Evolutionary conservation across 345 rosid species (phyloP), one percentile per base, ranked within the genome.

Genomic region (Triadica sebifera): DNA sequence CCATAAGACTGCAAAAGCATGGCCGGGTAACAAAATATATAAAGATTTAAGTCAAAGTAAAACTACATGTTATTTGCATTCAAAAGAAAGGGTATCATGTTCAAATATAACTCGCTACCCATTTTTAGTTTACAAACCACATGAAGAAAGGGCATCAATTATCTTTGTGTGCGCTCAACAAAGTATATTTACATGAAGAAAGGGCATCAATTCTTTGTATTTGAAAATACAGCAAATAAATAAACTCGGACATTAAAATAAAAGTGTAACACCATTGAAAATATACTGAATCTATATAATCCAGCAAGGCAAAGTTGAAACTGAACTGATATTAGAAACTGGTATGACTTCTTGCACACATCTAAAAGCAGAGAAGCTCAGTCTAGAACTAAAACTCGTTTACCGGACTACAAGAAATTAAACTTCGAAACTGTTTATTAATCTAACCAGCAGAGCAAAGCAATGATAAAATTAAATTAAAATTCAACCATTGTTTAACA

Each of bases 181-280:
- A n/a, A n/a, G n/a, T n/a, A 46, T 77, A 79, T 50, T 38, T 49
- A 29, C 6, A 41, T 72, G 38, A 46, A 79, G 75, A 47, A 34
- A 82, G 74, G 74, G 73, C 78, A 83, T 83, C 88, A 87, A 76
- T 81, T 9, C 25, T 34, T 41, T 73, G 83, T 72, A 79, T 82
- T 41, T 41, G 45, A 41, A 41, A 41, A 41, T 41, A 3, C 8
- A 41, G 45, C 83, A n/a, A n/a, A 10, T 12, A 3, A 22, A 51
- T 2, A 51, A 51, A 51, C 17, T 17, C 55, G 13, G 55, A 11
- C 5, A 51, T 11, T 4, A 16, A 0, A 59, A 59, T 9, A 34
- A 13, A 0, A 17, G 22, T 13, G n/a, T 62, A 22, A 7, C 76
- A 73, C 15, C 73, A 58, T 53, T 41, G 80, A 80, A 72, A 83